Evolutionary conservation across 192 early-diverging fungal genomes (phyloP).

Genomic region (Diversispora epigaea): DNA sequence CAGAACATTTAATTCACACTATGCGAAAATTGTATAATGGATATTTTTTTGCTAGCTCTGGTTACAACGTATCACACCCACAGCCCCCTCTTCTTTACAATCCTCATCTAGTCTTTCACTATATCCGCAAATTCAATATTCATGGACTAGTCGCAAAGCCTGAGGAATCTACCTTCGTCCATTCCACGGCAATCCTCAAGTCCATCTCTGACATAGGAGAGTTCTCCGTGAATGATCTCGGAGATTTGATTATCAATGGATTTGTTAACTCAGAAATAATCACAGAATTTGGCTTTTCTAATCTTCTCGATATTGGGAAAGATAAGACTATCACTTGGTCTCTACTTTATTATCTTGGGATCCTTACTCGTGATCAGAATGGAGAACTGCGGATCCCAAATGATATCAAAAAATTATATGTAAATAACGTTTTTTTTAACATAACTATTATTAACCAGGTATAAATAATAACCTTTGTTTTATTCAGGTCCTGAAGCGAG

Average conservation of each 20-base stretch:
- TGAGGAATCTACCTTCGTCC: conserved; percentile 36
- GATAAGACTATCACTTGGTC: conserved; percentile 41
- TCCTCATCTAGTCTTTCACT: conserved; percentile 39
- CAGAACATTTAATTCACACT: conserved; percentile 30
- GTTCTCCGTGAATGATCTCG: conserved; percentile 43
- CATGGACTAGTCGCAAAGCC: conserved; percentile 38
- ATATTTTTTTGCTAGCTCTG: conserved; percentile 38
- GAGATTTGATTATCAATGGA: conserved; percentile 36
- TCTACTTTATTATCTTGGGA: conserved; percentile 39
- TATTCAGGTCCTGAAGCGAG: conserved; percentile 35
- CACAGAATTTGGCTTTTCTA: conserved; percentile 36
- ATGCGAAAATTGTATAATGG: conserved; percentile 39
- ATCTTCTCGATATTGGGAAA: conserved; percentile 36
- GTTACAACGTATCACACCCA: conserved; percentile 35
- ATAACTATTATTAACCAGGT: conserved; percentile 18
- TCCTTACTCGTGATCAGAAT: conserved; percentile 32
- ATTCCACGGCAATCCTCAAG: conserved; percentile 38
- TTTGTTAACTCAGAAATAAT: conserved; percentile 34
- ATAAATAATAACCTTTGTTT: conserved; percentile 28
- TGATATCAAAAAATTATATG: conserved; percentile 38
- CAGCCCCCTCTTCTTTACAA: conserved; percentile 37
- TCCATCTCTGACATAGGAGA: conserved; percentile 43
- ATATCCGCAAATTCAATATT: conserved; percentile 35
- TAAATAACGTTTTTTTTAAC: conserved; percentile 31
- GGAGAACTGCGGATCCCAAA: conserved; percentile 37